Evolutionary conservation across 192 early-diverging fungal species (phyloP).

Genomic region (Linnemannia schmuckeri): DNA sequence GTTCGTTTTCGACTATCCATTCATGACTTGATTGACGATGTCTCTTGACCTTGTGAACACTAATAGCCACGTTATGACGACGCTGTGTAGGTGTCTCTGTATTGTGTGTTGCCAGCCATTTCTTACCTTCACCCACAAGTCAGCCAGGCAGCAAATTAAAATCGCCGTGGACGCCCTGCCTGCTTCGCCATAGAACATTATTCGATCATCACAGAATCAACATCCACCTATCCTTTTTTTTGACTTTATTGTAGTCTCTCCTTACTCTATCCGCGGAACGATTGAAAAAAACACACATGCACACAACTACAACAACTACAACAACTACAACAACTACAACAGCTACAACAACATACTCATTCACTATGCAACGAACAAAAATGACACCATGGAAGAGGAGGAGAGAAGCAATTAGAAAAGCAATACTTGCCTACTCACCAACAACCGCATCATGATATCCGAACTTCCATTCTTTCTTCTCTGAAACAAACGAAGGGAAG

Average conservation of each 20-base stretch:
- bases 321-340: too few relatives aligned
- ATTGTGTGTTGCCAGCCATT: not conserved
- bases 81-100: not conserved
- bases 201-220: not conserved
- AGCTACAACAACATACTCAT: too few relatives aligned
- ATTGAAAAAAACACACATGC: not conserved
- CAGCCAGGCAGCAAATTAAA: not conserved
- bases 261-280: not conserved
- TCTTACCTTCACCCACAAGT: not conserved
- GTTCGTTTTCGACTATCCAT: not conserved
- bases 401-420: too few relatives aligned
- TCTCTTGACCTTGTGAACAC: not conserved
- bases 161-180: not conserved
- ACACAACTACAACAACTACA: too few relatives aligned
- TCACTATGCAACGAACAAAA: too few relatives aligned
- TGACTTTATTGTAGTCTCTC: not conserved
- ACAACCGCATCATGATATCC: too few relatives aligned
- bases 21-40: not conserved
- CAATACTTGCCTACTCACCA: too few relatives aligned
- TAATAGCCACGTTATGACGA: slow-evolving; percentile 5
- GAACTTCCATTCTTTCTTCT: too few relatives aligned
- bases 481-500: too few relatives aligned
- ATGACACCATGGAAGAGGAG: too few relatives aligned
- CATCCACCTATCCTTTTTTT: not conserved
- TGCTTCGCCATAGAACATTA: not conserved